Evolutionary conservation across 441 rosid genomes (phyloP).

Genomic region (Biscutella laevigata): DNA sequence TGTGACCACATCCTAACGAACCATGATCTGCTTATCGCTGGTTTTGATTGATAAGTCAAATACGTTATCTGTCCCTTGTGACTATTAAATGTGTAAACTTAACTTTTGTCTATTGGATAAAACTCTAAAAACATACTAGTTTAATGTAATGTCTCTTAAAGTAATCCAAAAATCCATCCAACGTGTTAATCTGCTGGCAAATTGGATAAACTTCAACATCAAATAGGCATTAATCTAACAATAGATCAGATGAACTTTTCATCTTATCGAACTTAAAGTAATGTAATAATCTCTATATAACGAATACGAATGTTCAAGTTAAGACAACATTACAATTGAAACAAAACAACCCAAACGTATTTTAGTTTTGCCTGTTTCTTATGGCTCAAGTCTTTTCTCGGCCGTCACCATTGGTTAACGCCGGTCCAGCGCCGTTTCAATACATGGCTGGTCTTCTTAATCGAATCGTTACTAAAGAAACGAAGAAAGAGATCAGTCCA

Average conservation of each 20-base stretch:
- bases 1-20: background rate
- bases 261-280: background rate
- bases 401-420: background rate
- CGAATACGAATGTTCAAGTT: background rate
- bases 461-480: background rate
- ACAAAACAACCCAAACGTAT: background rate
- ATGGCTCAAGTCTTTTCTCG: background rate
- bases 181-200: background rate
- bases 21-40: background rate
- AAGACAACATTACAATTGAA: background rate
- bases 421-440: background rate
- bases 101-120: background rate
- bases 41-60: background rate
- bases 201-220: background rate
- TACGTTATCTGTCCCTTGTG: background rate
- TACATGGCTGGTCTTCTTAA: background rate
- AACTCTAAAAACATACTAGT: background rate
- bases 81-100: background rate
- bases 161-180: background rate
- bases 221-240: background rate
- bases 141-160: background rate
- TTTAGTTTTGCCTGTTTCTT: background rate
- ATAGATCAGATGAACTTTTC: background rate
- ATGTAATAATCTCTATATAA: background rate
- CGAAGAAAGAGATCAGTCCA: background rate